These are phyloP conservation scores for Lachnellula hyalina DNA, from an alignment of 2,329 filamentous ascomycete species.

Conservation along the genomic window DNA sequence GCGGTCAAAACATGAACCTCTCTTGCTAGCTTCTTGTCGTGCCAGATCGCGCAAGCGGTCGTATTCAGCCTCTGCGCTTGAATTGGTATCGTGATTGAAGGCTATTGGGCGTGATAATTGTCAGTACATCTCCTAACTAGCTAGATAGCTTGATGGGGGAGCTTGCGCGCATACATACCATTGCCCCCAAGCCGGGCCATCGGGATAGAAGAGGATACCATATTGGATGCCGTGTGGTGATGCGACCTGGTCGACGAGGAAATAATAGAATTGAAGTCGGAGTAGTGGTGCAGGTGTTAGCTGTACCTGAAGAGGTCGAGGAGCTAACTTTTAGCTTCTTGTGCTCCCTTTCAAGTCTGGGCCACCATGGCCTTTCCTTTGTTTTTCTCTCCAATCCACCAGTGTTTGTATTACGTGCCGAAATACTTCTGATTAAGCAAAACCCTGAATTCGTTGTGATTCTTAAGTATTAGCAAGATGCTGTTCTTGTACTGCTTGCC, in stretches of 20 bases:
- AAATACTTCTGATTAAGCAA: no score
- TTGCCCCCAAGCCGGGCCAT: constrained; percentile 23
- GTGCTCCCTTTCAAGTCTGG: no score
- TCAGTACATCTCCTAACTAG: not conserved
- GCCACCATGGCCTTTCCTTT: no score
- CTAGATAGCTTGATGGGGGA: constrained; percentile 1
- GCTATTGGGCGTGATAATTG: constrained; percentile 42
- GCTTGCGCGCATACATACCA: constrained; percentile 16
- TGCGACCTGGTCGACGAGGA: not conserved
- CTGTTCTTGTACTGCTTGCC: no score
- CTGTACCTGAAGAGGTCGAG: no score
- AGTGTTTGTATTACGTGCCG: no score
- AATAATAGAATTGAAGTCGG: not conserved
- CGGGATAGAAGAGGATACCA: constrained; percentile 14
- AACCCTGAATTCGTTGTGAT: no score
- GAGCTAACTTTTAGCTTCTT: no score
- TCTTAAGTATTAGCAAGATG: no score
- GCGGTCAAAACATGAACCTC: constrained; percentile 68
- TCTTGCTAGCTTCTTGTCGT: constrained; percentile 72
- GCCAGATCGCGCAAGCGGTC: constrained; percentile 83
- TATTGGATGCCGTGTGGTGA: constrained; percentile 1
- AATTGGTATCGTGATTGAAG: constrained; percentile 67
- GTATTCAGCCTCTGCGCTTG: constrained; percentile 76
- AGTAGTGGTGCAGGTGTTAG: not conserved
- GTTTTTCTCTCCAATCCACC: no score